Conservation (phyloP, 2,329 filamentous ascomycete genomes). For the Pseudogymnoascus sp. region DNA sequence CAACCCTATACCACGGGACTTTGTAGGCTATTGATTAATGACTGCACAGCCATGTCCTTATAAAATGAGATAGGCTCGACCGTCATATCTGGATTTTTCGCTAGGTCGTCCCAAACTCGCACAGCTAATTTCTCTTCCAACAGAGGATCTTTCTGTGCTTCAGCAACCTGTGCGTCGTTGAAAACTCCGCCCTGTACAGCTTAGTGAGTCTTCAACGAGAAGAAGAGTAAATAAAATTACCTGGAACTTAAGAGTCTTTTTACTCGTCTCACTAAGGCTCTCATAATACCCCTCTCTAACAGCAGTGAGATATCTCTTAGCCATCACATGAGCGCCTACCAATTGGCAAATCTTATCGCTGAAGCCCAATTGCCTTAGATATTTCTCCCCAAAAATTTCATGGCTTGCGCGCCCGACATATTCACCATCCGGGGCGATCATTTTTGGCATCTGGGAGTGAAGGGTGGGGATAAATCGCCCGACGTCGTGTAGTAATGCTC, state of each 20-base stretch:
- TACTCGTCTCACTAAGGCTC: slow-evolving; percentile 12
- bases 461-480: slow-evolving; percentile 11
- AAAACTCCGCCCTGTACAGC: slow-evolving; percentile 8
- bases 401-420: slow-evolving; percentile 11
- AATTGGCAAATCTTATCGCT: slow-evolving; percentile 4
- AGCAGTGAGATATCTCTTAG: slow-evolving; percentile 13
- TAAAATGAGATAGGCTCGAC: slow-evolving; percentile 7
- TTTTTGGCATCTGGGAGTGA: slow-evolving; percentile 6
- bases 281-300: slow-evolving; percentile 11
- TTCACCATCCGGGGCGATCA: slow-evolving; percentile 12
- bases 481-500: slow-evolving; percentile 13
- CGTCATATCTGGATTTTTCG: slow-evolving; percentile 9
- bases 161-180: slow-evolving; percentile 11
- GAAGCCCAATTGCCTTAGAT: slow-evolving; percentile 9
- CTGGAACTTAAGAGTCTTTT: slow-evolving; percentile 12
- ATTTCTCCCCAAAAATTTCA: slow-evolving; percentile 10
- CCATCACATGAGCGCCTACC: slow-evolving; percentile 11
- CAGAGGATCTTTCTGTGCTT: slow-evolving; percentile 10
- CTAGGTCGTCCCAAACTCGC: slow-evolving; percentile 12
- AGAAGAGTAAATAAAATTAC: not conserved
- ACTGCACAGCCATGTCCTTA: slow-evolving; percentile 11
- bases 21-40: slow-evolving; percentile 3
- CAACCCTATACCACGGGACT: not conserved
- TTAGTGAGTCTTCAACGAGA: not conserved
- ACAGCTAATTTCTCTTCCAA: slow-evolving; percentile 12